Conservation (phyloP, 371 early-diverging fungal genomes). For the Basidiobolus meristosporus region DNA sequence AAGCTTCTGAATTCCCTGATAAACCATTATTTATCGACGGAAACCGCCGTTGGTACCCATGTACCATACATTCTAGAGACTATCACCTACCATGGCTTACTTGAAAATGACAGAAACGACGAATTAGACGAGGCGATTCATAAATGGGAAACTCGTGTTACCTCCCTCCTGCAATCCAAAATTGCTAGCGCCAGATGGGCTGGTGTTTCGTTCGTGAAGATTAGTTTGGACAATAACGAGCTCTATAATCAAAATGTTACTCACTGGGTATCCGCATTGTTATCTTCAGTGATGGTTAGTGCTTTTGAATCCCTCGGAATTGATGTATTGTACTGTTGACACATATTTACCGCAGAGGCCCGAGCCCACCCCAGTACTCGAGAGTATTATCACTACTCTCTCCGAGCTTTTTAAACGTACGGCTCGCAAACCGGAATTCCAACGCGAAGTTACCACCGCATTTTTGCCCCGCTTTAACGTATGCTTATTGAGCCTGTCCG, state of each 20-base stretch:
- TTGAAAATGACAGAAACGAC: conserved; percentile 8
- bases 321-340: background rate
- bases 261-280: conserved; percentile 8
- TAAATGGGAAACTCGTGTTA: conserved; percentile 32
- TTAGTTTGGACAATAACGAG: conserved; percentile 17
- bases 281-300: conserved; percentile 16
- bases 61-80: conserved; percentile 24
- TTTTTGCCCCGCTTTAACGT: conserved; percentile 26
- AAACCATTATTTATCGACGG: conserved; percentile 10
- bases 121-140: conserved; percentile 7
- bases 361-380: conserved; percentile 15
- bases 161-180: conserved; percentile 31
- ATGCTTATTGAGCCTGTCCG: conserved; percentile 16
- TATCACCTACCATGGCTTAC: conserved; percentile 16
- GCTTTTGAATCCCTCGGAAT: background rate
- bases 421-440: conserved; percentile 24
- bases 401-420: conserved; percentile 23
- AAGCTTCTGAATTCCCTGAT: conserved; percentile 9
- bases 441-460: conserved; percentile 29
- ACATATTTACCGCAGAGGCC: conserved; percentile 12
- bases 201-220: conserved; percentile 20
- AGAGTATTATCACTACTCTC: conserved; percentile 19
- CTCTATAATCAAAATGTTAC: background rate
- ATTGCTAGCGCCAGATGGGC: conserved; percentile 25
- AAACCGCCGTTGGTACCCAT: conserved; percentile 7